Percentiles rank a stretch among this genome's conserved stretches.
phyloP scores from a whole-genome alignment of 2,329 filamentous ascomycete genomes.

The Paecilomyces fulvus region DNA sequence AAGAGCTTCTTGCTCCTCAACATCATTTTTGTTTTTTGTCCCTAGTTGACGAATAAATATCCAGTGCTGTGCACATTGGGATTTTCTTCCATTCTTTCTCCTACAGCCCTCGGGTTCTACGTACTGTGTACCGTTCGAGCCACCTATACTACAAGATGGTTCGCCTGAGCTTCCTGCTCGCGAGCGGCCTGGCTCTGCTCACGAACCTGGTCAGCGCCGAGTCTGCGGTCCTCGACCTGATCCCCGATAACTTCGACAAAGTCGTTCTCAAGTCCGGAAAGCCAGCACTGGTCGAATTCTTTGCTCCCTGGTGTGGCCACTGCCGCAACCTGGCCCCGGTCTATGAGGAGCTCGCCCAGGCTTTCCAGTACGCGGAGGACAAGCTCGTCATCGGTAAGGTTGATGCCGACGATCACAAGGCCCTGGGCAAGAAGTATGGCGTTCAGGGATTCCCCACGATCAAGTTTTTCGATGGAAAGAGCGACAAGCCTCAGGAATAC shows the following conservation, averaged over 20 bases:
- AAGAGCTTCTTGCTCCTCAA: not conserved
- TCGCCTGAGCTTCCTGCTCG: conserved; percentile 38
- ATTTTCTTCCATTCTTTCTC: not conserved
- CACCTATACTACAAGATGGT: conserved; percentile 28
- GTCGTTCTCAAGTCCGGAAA: conserved; percentile 86
- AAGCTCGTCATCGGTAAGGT: conserved; percentile 89
- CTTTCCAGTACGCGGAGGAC: conserved; percentile 64
- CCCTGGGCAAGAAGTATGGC: conserved; percentile 75
- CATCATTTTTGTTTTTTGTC: not conserved
- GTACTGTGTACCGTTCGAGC: not conserved
- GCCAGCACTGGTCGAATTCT: conserved; percentile 95
- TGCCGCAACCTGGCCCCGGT: conserved; percentile 95
- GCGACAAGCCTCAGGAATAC: conserved; percentile 75
- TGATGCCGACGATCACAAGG: conserved; percentile 82
- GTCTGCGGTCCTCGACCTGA: conserved; percentile 82
- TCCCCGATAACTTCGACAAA: conserved; percentile 83
- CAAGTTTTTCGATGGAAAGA: conserved; percentile 97
- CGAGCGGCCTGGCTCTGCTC: conserved; percentile 39
- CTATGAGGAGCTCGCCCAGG: conserved; percentile 78
- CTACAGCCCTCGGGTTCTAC: not conserved
- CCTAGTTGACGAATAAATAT: not conserved
- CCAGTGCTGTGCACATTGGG: not conserved
- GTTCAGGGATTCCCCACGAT: conserved; percentile 93
- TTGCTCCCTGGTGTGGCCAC: conserved; percentile 97
- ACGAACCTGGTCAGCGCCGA: conserved; percentile 54